Evolutionary conservation across 345 rosid genomes (phyloP).

Genomic region (Arabidopsis arenosa): DNA sequence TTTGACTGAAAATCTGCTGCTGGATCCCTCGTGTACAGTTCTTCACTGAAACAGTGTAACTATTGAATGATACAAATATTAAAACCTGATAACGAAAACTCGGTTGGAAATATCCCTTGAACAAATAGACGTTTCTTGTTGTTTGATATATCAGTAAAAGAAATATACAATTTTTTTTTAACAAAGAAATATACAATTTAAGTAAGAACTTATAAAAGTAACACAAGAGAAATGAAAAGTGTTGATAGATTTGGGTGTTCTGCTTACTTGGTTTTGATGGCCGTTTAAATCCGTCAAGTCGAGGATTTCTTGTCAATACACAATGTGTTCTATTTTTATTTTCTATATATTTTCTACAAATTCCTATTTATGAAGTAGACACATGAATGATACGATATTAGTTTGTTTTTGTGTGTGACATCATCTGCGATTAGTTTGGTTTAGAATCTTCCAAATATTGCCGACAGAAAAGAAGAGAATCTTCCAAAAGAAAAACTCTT

Average conservation of each 20-base stretch:
- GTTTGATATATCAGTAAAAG: background rate
- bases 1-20: slow-evolving; percentile 19
- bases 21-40: slow-evolving; percentile 37
- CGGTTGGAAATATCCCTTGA: background rate
- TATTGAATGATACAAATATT: slow-evolving; percentile 10
- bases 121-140: background rate
- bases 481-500: background rate
- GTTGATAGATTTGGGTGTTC: background rate
- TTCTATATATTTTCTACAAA: background rate
- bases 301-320: background rate
- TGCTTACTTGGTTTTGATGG: background rate
- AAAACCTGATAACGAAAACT: background rate
- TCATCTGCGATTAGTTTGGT: background rate
- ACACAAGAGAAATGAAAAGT: background rate
- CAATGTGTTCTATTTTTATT: too few species aligned
- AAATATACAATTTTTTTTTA: background rate
- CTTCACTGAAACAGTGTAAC: slow-evolving; percentile 22
- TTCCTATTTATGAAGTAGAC: background rate
- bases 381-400: background rate
- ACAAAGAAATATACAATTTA: too few species aligned
- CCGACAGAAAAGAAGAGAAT: background rate
- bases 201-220: background rate
- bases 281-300: background rate
- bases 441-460: background rate
- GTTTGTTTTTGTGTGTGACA: background rate